Evolutionary conservation across 2,329 filamentous ascomycete species (phyloP).

Genomic region (Trematosphaeria pertusa): DNA sequence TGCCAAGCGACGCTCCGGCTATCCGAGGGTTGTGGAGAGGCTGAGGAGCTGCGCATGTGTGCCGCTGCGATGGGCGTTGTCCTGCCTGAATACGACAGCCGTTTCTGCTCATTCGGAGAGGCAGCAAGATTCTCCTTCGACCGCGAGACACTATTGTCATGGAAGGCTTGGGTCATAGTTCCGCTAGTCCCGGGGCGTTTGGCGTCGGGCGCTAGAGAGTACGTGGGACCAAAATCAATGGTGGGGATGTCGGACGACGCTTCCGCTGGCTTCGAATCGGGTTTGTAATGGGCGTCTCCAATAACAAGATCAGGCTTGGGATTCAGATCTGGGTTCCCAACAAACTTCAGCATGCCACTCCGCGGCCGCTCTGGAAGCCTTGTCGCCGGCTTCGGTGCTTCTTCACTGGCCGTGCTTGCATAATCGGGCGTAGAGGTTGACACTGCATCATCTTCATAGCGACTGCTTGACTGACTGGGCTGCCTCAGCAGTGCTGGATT

Average conservation of each 20-base stretch:
- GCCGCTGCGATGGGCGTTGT: slow-evolving; percentile 50
- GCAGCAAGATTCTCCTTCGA: slow-evolving; percentile 41
- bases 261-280: slow-evolving; percentile 18
- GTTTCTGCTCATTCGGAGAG: slow-evolving; percentile 36
- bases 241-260: slow-evolving; percentile 66
- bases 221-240: slow-evolving; percentile 86
- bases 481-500: slow-evolving; percentile 35
- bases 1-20: slow-evolving; percentile 80
- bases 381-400: slow-evolving; percentile 48
- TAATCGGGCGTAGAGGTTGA: slow-evolving; percentile 78
- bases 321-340: slow-evolving; percentile 63
- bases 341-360: slow-evolving; percentile 80
- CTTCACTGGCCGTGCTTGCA: slow-evolving; percentile 66
- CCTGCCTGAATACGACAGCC: slow-evolving; percentile 36
- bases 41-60: slow-evolving; percentile 49
- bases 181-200: slow-evolving; percentile 64
- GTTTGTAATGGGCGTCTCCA: slow-evolving; percentile 55
- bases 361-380: slow-evolving; percentile 73
- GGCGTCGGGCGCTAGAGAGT: slow-evolving; percentile 67
- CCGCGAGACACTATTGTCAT: slow-evolving; percentile 36
- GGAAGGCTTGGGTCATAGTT: slow-evolving; percentile 53
- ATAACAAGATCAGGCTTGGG: slow-evolving; percentile 53
- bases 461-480: slow-evolving; percentile 54
- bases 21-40: slow-evolving; percentile 55
- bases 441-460: slow-evolving; percentile 69